A percentile compares a stretch with the other conserved stretches of the same genome.
Conservation (phyloP, 306 rosid genomes). For the Ormosia semicastrata region DNA sequence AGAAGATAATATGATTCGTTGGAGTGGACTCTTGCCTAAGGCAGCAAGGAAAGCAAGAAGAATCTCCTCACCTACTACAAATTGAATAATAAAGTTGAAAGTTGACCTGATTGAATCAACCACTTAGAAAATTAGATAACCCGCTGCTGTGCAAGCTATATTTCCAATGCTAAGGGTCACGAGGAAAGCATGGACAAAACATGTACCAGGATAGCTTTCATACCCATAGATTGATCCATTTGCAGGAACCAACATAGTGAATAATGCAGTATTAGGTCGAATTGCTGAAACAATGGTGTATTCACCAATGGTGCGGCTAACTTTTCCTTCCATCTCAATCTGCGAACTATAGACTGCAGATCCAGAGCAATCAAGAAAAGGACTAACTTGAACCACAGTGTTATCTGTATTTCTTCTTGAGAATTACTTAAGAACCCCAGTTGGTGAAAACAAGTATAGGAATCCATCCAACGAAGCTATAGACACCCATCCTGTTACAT, state of each 20-base stretch:
- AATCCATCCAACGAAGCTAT: constrained; percentile 79
- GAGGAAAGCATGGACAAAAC: neutral
- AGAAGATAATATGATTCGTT: neutral
- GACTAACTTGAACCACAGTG: constrained; percentile 56
- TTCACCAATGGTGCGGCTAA: constrained; percentile 44
- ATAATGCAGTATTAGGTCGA: constrained; percentile 51
- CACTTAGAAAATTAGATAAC: neutral
- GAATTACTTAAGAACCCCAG: constrained; percentile 63
- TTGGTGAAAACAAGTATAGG: constrained; percentile 72
- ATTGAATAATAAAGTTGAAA: constrained; percentile 49
- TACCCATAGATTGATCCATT: constrained; percentile 78
- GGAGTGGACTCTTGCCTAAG: constrained; percentile 55
- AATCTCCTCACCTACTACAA: constrained; percentile 62
- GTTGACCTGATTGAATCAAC: constrained; percentile 46
- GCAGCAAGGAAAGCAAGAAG: constrained; percentile 75
- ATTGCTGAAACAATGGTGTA: constrained; percentile 54
- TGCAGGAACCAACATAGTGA: constrained; percentile 70
- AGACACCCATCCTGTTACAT: constrained; percentile 69
- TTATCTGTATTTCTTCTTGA: constrained; percentile 47
- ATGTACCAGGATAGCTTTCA: constrained; percentile 57
- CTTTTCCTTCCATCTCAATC: constrained; percentile 70
- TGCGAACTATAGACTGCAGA: constrained; percentile 66
- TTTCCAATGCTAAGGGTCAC: neutral
- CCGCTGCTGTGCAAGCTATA: neutral
- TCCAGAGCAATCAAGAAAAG: constrained; percentile 82